Evolutionary conservation across 1,284 basidiomycete genomes (phyloP), one percentile per base, ranked within the genome.

Genomic region (Prillingera fragicola): DNA sequence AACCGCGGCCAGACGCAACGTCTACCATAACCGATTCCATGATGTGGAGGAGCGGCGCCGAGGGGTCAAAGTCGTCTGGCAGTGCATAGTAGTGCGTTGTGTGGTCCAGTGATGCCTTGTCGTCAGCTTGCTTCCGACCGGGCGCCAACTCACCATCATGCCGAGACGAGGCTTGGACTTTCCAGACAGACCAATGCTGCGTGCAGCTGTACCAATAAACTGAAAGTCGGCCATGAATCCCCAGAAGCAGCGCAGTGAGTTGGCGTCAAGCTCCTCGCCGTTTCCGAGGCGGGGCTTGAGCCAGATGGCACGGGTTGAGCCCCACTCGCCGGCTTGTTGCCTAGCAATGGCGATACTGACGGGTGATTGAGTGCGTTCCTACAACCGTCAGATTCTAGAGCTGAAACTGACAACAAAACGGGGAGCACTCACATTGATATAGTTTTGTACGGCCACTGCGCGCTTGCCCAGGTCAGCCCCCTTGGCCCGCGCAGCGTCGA

Each of bases 211-310:
- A 8, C 77, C 73, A 48, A 91, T 82, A 55, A 91, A 85, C 60
- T 84, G 77, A 34, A 87, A 72, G 67, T 94, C 89, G 2, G 87
- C 88, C 41, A 89, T 77, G 59, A 90, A 94, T 4, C 83, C 81
- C 39, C 92, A 75, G 48, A 94, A 87, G 56, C n/a, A n/a, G n/a
- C n/a, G n/a, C n/a, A 91, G 85, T 60, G 84, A 85, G 34, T 83
- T 78, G 5, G 79, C 67, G 37, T 81, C 81, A 53, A 85, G 83
- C 55, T 77, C 75, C 4, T 65, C 63, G 10, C 41, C 55, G 0
- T 80, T 79, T 22, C 80, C 76, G 41, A 83, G 78, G 45, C 80
- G 78, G 2, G 85, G 67, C 32, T 62, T 64, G 55, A 90, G 83
- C 88, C 89, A 94, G 59, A 82, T 83, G 76, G 85, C 82, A 51